phyloP scores from a whole-genome alignment of 2,329 filamentous ascomycete genomes.

The Hypoxylon sp. region DNA sequence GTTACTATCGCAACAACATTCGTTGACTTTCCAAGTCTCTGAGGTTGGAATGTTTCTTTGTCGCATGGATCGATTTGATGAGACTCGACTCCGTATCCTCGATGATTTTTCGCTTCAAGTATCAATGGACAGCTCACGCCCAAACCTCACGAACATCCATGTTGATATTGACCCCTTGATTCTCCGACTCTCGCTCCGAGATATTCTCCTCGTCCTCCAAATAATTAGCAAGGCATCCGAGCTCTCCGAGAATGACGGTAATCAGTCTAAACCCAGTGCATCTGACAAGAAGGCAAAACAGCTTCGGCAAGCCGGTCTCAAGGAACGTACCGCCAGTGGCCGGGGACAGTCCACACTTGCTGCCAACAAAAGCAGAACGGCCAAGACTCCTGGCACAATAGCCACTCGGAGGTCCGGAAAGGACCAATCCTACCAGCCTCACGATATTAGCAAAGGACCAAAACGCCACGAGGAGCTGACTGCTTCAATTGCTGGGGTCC shows the following conservation, averaged over 20 bases:
- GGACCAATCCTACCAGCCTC: conserved; percentile 51
- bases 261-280: conserved; percentile 57
- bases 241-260: conserved; percentile 77
- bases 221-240: conserved; percentile 93
- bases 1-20: conserved; percentile 92
- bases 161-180: conserved; percentile 93
- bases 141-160: conserved; percentile 81
- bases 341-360: conserved; percentile 68
- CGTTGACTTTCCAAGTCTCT: conserved; percentile 91
- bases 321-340: conserved; percentile 70
- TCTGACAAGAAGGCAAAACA: conserved; percentile 71
- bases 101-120: conserved; percentile 96
- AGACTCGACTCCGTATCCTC: conserved; percentile 88
- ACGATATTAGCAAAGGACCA: conserved; percentile 53
- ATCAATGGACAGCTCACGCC: conserved; percentile 80
- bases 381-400: conserved; percentile 56
- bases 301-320: conserved; percentile 64
- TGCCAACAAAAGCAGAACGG: conserved; percentile 57
- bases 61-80: conserved; percentile 98
- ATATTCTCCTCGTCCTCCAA: conserved; percentile 94
- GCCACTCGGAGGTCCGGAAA: conserved; percentile 50
- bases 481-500: conserved; percentile 88
- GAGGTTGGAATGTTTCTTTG: conserved; percentile 98
- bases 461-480: conserved; percentile 80
- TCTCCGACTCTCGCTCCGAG: conserved; percentile 88